These are phyloP conservation scores for Penicillium sp. DNA, from an alignment of 2,329 filamentous ascomycete genomes.

Conservation along the genomic window DNA sequence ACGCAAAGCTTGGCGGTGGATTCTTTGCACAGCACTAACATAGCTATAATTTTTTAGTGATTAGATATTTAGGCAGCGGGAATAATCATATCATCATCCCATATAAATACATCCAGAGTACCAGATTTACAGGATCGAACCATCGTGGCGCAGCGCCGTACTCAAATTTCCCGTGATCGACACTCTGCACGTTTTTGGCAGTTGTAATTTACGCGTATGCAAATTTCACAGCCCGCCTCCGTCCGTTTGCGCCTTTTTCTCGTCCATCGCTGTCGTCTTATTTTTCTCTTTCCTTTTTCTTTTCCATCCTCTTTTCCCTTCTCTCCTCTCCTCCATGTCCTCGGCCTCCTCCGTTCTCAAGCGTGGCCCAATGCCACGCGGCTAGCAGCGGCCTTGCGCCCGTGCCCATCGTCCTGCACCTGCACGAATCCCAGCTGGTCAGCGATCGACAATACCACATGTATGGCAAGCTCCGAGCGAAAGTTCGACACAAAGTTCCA, in stretches of 20 bases:
- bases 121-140: too few species aligned
- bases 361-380: conserved; percentile 24
- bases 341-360: background rate
- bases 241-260: conserved; percentile 22
- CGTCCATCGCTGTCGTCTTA: background rate
- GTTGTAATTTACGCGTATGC: conserved; percentile 16
- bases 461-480: conserved; percentile 14
- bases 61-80: too few species aligned
- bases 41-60: too few species aligned
- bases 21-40: too few species aligned
- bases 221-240: conserved; percentile 11
- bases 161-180: conserved; percentile 6
- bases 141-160: background rate
- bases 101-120: background rate
- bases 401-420: conserved; percentile 16
- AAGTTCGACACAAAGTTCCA: background rate
- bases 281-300: background rate
- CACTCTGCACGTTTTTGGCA: conserved; percentile 26
- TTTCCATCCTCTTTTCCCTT: background rate
- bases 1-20: conserved; percentile 1
- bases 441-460: conserved; percentile 26
- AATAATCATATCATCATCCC: too few species aligned
- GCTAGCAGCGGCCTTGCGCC: conserved; percentile 20
- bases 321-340: conserved; percentile 8
- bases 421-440: conserved; percentile 20